A percentile compares a stretch with the other conserved stretches of the same genome.
These are phyloP conservation scores for Trypanosoma cruzi DNA, from an alignment of 208 protist genomes.

Conservation along the genomic window DNA sequence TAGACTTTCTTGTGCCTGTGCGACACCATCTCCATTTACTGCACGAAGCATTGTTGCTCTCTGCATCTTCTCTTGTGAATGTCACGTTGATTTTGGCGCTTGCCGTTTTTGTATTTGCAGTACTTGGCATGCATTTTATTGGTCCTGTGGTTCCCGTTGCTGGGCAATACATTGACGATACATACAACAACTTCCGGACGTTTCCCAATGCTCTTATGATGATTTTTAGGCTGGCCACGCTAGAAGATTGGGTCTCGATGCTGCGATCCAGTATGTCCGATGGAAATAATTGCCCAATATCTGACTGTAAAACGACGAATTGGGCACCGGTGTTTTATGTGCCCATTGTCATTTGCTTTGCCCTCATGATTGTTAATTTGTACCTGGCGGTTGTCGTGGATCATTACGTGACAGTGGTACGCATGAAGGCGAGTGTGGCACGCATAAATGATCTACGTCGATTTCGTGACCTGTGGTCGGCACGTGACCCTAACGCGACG, in stretches of 20 bases:
- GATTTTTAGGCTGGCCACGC: constrained; percentile 84
- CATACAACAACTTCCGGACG: constrained; percentile 88
- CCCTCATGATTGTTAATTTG: constrained; percentile 68
- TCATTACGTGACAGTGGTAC: constrained; percentile 77
- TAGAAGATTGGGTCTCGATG: constrained; percentile 89
- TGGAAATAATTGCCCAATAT: constrained; percentile 44
- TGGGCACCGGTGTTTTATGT: constrained; percentile 89
- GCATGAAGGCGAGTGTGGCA: constrained; percentile 64
- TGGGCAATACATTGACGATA: constrained; percentile 67
- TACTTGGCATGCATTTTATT: constrained; percentile 90
- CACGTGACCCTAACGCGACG: constrained; percentile 73
- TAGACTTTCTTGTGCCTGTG: constrained; percentile 54
- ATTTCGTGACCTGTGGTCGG: constrained; percentile 80
- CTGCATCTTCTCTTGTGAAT: constrained; percentile 74
- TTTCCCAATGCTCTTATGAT: constrained; percentile 89
- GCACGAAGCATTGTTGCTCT: constrained; percentile 60
- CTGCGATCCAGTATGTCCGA: constrained; percentile 74
- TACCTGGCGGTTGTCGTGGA: constrained; percentile 89
- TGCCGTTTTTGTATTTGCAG: constrained; percentile 86
- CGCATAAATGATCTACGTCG: constrained; percentile 76
- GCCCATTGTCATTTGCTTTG: constrained; percentile 79
- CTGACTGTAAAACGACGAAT: constrained; percentile 65
- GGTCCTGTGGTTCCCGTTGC: constrained; percentile 74
- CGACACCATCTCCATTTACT: constrained; percentile 62
- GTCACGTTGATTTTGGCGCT: constrained; percentile 83